A percentile compares a stretch with the other conserved stretches of the same genome.
Conservation (phyloP, 768 basidiomycete species). For the Serendipita indica region DNA sequence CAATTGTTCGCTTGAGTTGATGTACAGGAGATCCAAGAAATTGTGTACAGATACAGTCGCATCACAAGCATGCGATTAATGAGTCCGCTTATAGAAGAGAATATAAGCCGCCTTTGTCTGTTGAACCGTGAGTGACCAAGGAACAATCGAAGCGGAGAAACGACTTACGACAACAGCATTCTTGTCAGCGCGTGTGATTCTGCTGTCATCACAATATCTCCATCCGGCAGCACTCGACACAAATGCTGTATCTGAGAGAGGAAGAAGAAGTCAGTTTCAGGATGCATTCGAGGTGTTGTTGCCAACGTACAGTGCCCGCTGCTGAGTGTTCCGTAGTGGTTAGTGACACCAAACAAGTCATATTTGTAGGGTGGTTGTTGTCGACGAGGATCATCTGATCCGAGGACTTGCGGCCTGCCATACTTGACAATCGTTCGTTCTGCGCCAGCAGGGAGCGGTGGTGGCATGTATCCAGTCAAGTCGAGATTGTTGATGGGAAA, state of each 20-base stretch:
- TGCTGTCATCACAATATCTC: constrained; percentile 90
- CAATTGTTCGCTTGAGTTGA: background rate
- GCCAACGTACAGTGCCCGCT: constrained; percentile 81
- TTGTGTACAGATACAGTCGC: constrained; percentile 9
- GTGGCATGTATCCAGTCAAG: constrained; percentile 72
- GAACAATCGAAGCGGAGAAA: background rate
- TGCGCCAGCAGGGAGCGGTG: constrained; percentile 51
- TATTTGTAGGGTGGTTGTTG: constrained; percentile 85
- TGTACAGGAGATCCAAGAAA: background rate
- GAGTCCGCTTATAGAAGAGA: constrained; percentile 19
- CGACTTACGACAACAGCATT: constrained; percentile 70
- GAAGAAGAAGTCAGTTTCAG: constrained; percentile 9
- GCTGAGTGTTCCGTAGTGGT: constrained; percentile 87
- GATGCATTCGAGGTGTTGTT: background rate
- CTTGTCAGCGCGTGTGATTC: constrained; percentile 53
- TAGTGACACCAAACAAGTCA: constrained; percentile 89
- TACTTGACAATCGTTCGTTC: constrained; percentile 35
- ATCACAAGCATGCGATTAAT: constrained; percentile 1
- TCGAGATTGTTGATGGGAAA: constrained; percentile 56
- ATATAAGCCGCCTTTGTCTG: constrained; percentile 22
- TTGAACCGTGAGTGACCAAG: background rate
- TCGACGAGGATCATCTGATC: constrained; percentile 53
- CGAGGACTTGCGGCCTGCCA: constrained; percentile 20
- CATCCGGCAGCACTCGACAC: constrained; percentile 77
- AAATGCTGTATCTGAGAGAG: constrained; percentile 79